Conservation (phyloP, 192 early-diverging fungal genomes). For the Jimgerdemannia flammicorona region DNA sequence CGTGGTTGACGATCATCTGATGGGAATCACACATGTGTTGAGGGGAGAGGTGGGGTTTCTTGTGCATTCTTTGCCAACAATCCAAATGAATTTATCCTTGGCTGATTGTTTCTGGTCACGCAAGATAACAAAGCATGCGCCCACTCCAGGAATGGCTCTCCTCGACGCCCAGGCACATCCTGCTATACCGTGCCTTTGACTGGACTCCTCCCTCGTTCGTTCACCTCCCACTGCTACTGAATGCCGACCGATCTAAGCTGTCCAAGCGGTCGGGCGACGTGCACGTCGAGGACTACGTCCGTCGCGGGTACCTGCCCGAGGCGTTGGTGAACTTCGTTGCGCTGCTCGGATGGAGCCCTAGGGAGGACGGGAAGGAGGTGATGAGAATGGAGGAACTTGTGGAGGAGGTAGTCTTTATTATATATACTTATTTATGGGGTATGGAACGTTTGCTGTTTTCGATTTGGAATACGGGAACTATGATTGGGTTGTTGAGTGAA, state of each 20-base stretch:
- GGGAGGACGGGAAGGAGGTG: slow-evolving; percentile 54
- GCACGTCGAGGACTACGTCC: slow-evolving; percentile 65
- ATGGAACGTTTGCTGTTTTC: too few species aligned
- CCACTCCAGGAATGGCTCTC: slow-evolving; percentile 79
- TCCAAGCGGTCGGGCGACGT: slow-evolving; percentile 89
- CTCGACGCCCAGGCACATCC: slow-evolving; percentile 88
- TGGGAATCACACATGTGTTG: slow-evolving; percentile 90
- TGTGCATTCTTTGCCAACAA: not conserved
- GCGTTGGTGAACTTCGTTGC: slow-evolving; percentile 88
- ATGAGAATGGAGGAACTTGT: slow-evolving; percentile 59
- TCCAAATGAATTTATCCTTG: not conserved
- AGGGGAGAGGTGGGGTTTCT: slow-evolving; percentile 65
- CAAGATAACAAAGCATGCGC: not conserved
- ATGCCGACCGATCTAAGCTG: slow-evolving; percentile 76
- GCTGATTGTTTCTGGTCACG: not conserved
- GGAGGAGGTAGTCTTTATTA: slow-evolving; percentile 28
- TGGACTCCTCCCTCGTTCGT: slow-evolving; percentile 78
- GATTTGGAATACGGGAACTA: too few species aligned
- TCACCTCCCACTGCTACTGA: slow-evolving; percentile 87
- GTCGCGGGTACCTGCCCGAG: slow-evolving; percentile 79
- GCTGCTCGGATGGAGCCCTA: slow-evolving; percentile 75
- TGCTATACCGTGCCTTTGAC: slow-evolving; percentile 78
- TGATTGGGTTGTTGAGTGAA: too few species aligned
- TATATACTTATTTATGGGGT: too few species aligned
- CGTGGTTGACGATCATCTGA: slow-evolving; percentile 89